Percentiles rank a stretch among this genome's conserved stretches.
Conservation (phyloP, 495 filamentous ascomycete species). For the Alectoria sarmentosa region DNA sequence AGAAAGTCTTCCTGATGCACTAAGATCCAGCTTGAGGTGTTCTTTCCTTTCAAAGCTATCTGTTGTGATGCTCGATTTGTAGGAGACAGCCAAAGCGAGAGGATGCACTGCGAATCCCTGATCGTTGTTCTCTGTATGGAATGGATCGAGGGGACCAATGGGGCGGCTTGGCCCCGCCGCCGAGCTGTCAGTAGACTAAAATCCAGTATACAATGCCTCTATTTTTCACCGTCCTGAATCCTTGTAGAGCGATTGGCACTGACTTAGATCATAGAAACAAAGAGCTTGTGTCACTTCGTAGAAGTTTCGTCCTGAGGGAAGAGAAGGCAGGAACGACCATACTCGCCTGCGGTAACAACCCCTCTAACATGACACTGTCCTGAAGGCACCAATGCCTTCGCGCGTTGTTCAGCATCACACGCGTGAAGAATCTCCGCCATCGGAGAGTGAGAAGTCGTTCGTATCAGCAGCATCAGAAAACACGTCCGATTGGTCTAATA, state of each 20-base stretch:
- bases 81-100: background rate
- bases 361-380: background rate
- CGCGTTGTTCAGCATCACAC: conserved; percentile 10
- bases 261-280: background rate
- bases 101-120: background rate
- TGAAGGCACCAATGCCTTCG: conserved; percentile 16
- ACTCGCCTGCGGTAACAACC: background rate
- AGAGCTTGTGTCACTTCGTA: background rate
- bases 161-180: background rate
- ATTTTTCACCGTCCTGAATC: too few relatives aligned
- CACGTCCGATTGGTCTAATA: conserved; percentile 8
- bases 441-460: conserved; percentile 22
- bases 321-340: background rate
- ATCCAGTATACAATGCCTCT: background rate
- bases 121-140: background rate
- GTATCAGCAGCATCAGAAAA: conserved; percentile 24
- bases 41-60: background rate
- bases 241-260: background rate
- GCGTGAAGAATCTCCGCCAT: conserved; percentile 17
- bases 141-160: background rate
- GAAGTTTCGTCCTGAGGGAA: background rate
- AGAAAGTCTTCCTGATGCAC: background rate
- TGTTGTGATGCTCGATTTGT: background rate
- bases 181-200: background rate
- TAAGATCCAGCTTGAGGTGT: background rate